phyloP scores from a whole-genome alignment of 768 basidiomycete genomes.

The Lactifluus hygrophoroides region DNA sequence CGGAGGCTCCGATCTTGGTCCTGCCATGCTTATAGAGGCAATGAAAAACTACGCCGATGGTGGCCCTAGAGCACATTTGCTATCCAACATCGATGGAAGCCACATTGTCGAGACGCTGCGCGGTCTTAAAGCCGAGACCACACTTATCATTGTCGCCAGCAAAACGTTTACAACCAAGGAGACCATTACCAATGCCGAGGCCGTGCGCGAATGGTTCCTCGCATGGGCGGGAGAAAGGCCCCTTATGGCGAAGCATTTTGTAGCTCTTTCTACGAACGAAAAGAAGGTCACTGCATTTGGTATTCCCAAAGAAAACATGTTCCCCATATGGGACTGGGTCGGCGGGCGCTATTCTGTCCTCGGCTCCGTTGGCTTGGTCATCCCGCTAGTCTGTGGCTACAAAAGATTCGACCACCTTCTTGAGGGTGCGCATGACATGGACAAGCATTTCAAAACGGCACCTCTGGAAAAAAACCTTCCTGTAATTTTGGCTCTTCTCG shows the following conservation, averaged over 20 bases:
- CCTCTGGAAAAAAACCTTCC: slow-evolving; percentile 87
- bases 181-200: slow-evolving; percentile 97
- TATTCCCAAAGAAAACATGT: slow-evolving; percentile 90
- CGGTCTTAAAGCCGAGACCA: slow-evolving; percentile 79
- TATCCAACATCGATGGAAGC: slow-evolving; percentile 97
- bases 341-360: slow-evolving; percentile 97
- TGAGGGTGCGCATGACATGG: slow-evolving; percentile 93
- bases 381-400: slow-evolving; percentile 87
- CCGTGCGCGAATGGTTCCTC: slow-evolving; percentile 93
- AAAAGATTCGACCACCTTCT: slow-evolving; percentile 89
- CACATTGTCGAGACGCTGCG: slow-evolving; percentile 86
- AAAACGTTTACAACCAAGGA: slow-evolving; percentile 99
- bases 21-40: slow-evolving; percentile 98
- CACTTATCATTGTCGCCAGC: slow-evolving; percentile 95
- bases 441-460: slow-evolving; percentile 89
- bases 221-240: slow-evolving; percentile 69
- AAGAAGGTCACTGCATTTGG: slow-evolving; percentile 90
- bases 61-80: slow-evolving; percentile 80
- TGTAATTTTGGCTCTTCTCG: slow-evolving; percentile 79
- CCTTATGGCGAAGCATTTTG: slow-evolving; percentile 98
- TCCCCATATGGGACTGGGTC: slow-evolving; percentile 99
- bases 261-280: slow-evolving; percentile 95
- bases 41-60: slow-evolving; percentile 89
- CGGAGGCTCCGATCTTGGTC: slow-evolving; percentile 95
- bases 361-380: slow-evolving; percentile 96